phyloP scores from a whole-genome alignment of 2,329 filamentous ascomycete genomes.

The Thermochaetoides dissita region DNA sequence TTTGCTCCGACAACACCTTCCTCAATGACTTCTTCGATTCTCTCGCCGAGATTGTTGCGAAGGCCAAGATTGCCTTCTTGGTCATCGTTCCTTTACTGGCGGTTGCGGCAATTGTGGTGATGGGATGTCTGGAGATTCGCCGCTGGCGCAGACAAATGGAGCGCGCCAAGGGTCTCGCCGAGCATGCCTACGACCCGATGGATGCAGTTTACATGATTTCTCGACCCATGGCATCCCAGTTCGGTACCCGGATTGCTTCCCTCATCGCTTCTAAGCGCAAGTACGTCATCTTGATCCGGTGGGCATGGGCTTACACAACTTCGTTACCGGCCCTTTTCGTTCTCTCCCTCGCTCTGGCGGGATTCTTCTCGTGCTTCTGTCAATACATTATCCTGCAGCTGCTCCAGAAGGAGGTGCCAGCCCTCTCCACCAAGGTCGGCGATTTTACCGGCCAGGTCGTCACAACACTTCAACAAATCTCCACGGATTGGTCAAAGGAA shows the following conservation, averaged over 20 bases:
- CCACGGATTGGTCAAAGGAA: conserved; percentile 59
- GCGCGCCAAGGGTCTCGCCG: conserved; percentile 51
- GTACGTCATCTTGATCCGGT: conserved; percentile 60
- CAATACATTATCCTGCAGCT: conserved; percentile 64
- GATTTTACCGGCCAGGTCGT: conserved; percentile 70
- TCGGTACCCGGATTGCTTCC: conserved; percentile 57
- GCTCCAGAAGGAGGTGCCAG: conserved; percentile 63
- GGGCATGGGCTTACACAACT: conserved; percentile 79
- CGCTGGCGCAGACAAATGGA: conserved; percentile 61
- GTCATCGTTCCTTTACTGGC: conserved; percentile 60
- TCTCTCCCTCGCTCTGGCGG: conserved; percentile 66
- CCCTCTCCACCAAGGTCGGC: conserved; percentile 58
- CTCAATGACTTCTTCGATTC: conserved; percentile 73
- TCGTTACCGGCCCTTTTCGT: conserved; percentile 76
- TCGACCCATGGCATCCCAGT: conserved; percentile 58
- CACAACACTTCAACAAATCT: conserved; percentile 55
- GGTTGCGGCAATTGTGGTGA: conserved; percentile 57
- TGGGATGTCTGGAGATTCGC: conserved; percentile 68
- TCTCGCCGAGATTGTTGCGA: conserved; percentile 51
- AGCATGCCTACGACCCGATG: conserved; percentile 60
- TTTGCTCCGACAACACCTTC: conserved; percentile 74
- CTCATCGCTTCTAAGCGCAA: conserved; percentile 42
- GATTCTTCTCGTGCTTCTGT: conserved; percentile 68
- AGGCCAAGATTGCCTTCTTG: conserved; percentile 62
- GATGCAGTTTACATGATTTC: conserved; percentile 82